These are phyloP conservation scores for Babjeviella inositovora DNA, from an alignment of 805 yeast species.

Conservation along the genomic window DNA sequence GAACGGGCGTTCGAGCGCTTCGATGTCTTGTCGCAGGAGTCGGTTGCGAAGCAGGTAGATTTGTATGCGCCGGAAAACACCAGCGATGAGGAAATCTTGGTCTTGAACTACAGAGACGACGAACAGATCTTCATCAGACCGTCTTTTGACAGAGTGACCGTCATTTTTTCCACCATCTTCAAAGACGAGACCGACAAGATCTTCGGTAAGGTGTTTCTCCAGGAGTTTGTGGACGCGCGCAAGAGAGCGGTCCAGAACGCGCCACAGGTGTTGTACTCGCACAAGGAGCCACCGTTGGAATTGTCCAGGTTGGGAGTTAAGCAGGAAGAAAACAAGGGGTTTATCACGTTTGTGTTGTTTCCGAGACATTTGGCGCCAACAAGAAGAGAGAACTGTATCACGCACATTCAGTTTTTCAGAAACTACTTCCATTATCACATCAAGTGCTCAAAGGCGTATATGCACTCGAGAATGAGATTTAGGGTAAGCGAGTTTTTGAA, in stretches of 20 bases:
- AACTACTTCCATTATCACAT: conserved; percentile 98
- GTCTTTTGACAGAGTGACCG: conserved; percentile 91
- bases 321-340: conserved; percentile 22
- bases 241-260: conserved; percentile 93
- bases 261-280: conserved; percentile 91
- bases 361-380: conserved; percentile 60
- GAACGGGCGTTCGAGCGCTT: conserved; percentile 72
- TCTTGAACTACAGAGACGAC: conserved; percentile 78
- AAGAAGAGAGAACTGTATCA: conserved; percentile 73
- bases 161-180: conserved; percentile 85
- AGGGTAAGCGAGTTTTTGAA: conserved; percentile 89
- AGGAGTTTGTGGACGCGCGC: conserved; percentile 93
- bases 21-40: conserved; percentile 37
- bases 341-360: conserved; percentile 59
- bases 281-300: conserved; percentile 87
- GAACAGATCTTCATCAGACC: conserved; percentile 88
- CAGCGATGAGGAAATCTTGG: conserved; percentile 40
- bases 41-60: conserved; percentile 14
- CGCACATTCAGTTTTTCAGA: conserved; percentile 84
- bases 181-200: conserved; percentile 93
- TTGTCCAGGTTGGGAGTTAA: conserved; percentile 5
- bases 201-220: conserved; percentile 78
- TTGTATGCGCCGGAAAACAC: conserved; percentile 20
- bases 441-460: conserved; percentile 94
- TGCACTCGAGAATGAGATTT: conserved; percentile 97